phyloP scores from a whole-genome alignment of 306 rosid species.

The Aeschynomene evenia region DNA sequence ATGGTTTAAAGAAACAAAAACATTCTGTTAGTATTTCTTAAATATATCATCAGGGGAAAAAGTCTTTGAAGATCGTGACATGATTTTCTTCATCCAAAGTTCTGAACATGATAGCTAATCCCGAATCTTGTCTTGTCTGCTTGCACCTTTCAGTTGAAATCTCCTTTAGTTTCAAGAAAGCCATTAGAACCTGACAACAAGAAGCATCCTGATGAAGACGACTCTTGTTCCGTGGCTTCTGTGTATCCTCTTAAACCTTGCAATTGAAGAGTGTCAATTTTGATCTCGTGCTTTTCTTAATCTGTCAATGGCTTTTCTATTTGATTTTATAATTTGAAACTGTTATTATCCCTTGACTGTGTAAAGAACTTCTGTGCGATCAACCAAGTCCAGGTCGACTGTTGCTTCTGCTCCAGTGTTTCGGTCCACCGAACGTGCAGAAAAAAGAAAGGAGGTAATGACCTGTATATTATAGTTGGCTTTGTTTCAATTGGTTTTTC shows the following conservation, averaged over 20 bases:
- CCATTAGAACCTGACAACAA: slow-evolving; percentile 78
- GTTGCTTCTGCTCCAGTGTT: slow-evolving; percentile 80
- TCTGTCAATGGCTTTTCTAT: slow-evolving; percentile 14
- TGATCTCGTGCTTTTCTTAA: slow-evolving; percentile 15
- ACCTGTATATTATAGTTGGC: slow-evolving; percentile 21
- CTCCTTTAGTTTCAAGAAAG: slow-evolving; percentile 54
- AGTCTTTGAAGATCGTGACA: background rate
- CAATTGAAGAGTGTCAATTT: background rate
- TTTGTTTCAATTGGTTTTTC: slow-evolving; percentile 22
- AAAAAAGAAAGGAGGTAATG: slow-evolving; percentile 87
- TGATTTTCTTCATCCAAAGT: slow-evolving; percentile 10
- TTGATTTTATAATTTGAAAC: slow-evolving; percentile 18
- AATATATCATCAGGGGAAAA: slow-evolving; percentile 6
- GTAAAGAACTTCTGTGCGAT: slow-evolving; percentile 53
- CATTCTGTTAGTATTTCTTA: background rate
- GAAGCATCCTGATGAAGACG: slow-evolving; percentile 91
- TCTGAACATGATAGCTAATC: slow-evolving; percentile 8
- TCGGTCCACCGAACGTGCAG: slow-evolving; percentile 78
- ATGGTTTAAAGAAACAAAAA: background rate
- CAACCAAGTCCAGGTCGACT: slow-evolving; percentile 52
- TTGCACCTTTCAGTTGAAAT: slow-evolving; percentile 58
- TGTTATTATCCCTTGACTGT: slow-evolving; percentile 46
- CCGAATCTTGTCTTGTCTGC: slow-evolving; percentile 25
- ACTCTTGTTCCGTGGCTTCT: slow-evolving; percentile 80
- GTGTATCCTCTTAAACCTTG: slow-evolving; percentile 62